phyloP scores from a whole-genome alignment of 1,284 basidiomycete genomes.

The Cutaneotrichosporon sp. region DNA sequence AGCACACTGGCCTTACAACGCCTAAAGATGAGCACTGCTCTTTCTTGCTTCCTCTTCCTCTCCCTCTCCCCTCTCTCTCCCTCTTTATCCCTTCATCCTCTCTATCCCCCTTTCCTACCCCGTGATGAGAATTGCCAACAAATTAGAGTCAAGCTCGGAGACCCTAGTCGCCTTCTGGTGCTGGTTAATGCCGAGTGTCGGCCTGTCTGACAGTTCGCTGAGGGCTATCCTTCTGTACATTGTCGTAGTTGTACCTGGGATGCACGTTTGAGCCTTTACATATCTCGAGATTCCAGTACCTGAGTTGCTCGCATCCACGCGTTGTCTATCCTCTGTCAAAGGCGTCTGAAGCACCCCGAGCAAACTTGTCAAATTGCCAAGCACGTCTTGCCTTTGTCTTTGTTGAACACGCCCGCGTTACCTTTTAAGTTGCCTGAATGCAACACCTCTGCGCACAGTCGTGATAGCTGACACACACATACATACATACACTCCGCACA shows the following conservation, averaged over 20 bases:
- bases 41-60: background rate
- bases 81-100: constrained; percentile 1
- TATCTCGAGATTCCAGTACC: no score
- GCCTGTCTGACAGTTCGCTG: constrained; percentile 33
- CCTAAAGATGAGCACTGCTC: background rate
- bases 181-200: constrained; percentile 32
- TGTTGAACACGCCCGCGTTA: no score
- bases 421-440: no score
- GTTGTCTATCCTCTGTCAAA: no score
- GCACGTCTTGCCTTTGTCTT: no score
- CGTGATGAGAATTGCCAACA: constrained; percentile 35
- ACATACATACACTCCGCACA: no score
- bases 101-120: constrained; percentile 9
- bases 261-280: background rate
- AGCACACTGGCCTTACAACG: background rate
- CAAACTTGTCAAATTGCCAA: no score
- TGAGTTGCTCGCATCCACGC: no score
- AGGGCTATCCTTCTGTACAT: constrained; percentile 10
- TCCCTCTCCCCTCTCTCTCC: background rate
- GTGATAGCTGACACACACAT: no score
- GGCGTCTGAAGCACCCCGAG: no score
- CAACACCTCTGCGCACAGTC: no score
- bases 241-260: background rate
- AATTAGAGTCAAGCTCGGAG: constrained; percentile 34
- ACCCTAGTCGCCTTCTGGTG: constrained; percentile 28